Evolutionary conservation across 306 rosid species (phyloP), one percentile per base, ranked within the genome.

Genomic region (Castanopsis chinensis): DNA sequence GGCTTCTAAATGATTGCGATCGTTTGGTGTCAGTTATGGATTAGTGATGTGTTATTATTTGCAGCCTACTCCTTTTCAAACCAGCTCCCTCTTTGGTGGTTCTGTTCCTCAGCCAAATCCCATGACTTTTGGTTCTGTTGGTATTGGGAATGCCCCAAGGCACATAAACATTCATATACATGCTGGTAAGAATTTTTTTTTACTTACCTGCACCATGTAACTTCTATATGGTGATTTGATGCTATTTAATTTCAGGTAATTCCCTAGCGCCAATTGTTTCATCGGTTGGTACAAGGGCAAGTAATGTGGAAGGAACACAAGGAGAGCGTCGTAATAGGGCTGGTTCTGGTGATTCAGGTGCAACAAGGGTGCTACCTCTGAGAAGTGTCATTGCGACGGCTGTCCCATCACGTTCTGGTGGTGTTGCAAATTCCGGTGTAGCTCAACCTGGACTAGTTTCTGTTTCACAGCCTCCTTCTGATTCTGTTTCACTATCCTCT

Each of bases 61-160:
- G 87, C 93, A 96, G 99, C 99, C 99, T 57, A 82, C 93, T 75
- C 98, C 97, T 60, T 90, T 88, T 81, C 99, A 96, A 85, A 78
- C 98, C 49, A 91, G 85, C 81, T 85, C 99, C 79, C 90, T 90
- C 57, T 85, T 90, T 74, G 87, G 93, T 19, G 92, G 88, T 76
- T 87, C 96, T 80, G 85, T 72, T 80, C 91, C 94, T 84, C 82
- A 88, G 71, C 84, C 93, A 79, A 84, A 90, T 85, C 89, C 97
- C 67, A 35, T 82, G 69, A 63, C 87, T 69, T 81, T 92, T 58
- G 99, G 94, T 70, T 78, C 97, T 60, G 89, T 86, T 76, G 97
- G 98, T 77, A 71, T 90, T 78, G 99, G 99, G 69, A 86, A 74
- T 89, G 92, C 87, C 76, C 96, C 98, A 74, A 89, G 99, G 92